Evolutionary conservation across 2,329 filamentous ascomycete genomes (phyloP).

Genomic region (Xylaria sp.): DNA sequence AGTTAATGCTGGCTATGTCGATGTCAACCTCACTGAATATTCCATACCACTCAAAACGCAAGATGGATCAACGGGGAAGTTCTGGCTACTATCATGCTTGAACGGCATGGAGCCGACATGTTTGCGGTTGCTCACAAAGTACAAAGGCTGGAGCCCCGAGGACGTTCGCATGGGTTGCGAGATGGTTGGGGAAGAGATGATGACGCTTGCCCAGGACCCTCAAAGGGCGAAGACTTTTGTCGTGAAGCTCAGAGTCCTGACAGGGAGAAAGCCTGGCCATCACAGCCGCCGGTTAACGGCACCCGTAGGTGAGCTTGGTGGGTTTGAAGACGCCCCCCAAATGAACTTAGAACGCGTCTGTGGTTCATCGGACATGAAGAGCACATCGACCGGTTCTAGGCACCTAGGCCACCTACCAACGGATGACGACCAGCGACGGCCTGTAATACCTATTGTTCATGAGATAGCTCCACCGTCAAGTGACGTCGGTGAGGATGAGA

Average conservation of each 20-base stretch:
- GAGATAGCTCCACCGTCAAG: slow-evolving; percentile 10
- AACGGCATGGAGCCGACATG: slow-evolving; percentile 61
- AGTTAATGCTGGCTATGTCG: slow-evolving; percentile 61
- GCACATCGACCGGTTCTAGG: slow-evolving; percentile 13
- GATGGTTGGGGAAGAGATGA: slow-evolving; percentile 59
- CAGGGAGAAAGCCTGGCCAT: slow-evolving; percentile 60
- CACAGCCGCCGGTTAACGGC: slow-evolving; percentile 46
- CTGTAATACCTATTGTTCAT: not conserved
- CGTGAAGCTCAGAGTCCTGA: slow-evolving; percentile 60
- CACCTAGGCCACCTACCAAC: slow-evolving; percentile 11
- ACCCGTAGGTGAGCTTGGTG: slow-evolving; percentile 39
- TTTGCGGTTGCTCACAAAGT: slow-evolving; percentile 62
- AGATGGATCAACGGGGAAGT: slow-evolving; percentile 60
- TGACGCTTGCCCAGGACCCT: slow-evolving; percentile 59
- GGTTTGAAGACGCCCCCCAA: slow-evolving; percentile 25
- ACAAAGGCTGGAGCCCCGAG: slow-evolving; percentile 63
- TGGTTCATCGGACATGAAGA: slow-evolving; percentile 24
- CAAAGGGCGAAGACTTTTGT: slow-evolving; percentile 55
- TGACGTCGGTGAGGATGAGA: slow-evolving; percentile 8
- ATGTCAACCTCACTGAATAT: slow-evolving; percentile 60
- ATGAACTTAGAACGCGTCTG: slow-evolving; percentile 37
- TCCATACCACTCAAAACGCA: slow-evolving; percentile 59
- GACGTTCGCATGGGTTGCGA: slow-evolving; percentile 60
- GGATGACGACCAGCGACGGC: slow-evolving; percentile 16
- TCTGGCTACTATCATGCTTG: slow-evolving; percentile 64